Evolutionary conservation across 2,329 filamentous ascomycete species (phyloP).

Genomic region (Scedosporium aurantiacum): DNA sequence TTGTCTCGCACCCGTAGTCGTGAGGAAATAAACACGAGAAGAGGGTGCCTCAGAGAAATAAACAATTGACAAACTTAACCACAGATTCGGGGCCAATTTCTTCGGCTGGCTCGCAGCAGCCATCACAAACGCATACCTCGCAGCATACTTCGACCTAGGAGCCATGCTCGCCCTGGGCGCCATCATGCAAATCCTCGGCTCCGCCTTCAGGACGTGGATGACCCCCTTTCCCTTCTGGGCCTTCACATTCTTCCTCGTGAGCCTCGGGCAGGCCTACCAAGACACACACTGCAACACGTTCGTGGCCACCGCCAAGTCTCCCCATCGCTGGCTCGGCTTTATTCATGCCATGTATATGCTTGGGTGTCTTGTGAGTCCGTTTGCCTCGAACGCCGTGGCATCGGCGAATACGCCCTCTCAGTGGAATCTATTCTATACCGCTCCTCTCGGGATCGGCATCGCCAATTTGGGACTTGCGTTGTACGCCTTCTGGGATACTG

Average conservation of each 20-base stretch:
- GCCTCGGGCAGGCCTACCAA: slow-evolving; percentile 50
- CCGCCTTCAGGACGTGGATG: slow-evolving; percentile 43
- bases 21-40: neutral
- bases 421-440: slow-evolving; percentile 47
- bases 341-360: slow-evolving; percentile 53
- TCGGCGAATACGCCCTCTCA: slow-evolving; percentile 19
- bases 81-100: slow-evolving; percentile 46
- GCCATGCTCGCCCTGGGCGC: slow-evolving; percentile 46
- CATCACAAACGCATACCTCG: slow-evolving; percentile 41
- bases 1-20: neutral
- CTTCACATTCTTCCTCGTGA: slow-evolving; percentile 45
- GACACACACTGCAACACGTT: slow-evolving; percentile 55
- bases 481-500: slow-evolving; percentile 37
- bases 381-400: slow-evolving; percentile 41
- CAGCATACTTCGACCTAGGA: slow-evolving; percentile 41
- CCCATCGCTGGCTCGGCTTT: slow-evolving; percentile 50
- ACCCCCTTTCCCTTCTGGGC: slow-evolving; percentile 47
- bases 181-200: slow-evolving; percentile 39
- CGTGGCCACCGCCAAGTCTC: slow-evolving; percentile 35
- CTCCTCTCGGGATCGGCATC: slow-evolving; percentile 40
- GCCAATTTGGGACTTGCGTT: slow-evolving; percentile 36
- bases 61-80: neutral
- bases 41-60: neutral
- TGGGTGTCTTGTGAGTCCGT: slow-evolving; percentile 45
- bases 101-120: slow-evolving; percentile 49